Evolutionary conservation across 176 grass and related monocot species (phyloP).

Genomic region (Carex pumila): DNA sequence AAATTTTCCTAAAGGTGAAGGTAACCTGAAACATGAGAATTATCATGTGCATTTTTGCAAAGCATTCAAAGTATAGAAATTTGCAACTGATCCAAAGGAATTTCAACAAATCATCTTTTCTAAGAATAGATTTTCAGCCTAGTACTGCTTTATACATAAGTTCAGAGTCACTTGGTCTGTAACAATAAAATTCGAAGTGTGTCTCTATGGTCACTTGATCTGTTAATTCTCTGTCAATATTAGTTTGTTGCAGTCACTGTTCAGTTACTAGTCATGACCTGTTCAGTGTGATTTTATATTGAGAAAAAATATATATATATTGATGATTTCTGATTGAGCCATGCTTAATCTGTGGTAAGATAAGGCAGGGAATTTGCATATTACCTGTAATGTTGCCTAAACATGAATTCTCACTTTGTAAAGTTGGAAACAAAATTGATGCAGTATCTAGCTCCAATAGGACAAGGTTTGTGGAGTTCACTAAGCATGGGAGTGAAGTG

Average conservation of each 20-base stretch:
- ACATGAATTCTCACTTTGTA: background rate
- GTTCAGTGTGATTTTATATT: background rate
- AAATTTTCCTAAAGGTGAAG: too few species aligned
- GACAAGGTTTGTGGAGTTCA: background rate
- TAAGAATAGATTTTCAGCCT: too few species aligned
- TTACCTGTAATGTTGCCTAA: background rate
- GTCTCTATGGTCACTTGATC: background rate
- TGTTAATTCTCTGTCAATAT: background rate
- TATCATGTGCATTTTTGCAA: too few species aligned
- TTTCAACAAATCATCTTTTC: too few species aligned
- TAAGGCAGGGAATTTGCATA: background rate
- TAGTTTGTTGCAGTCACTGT: background rate
- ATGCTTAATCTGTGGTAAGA: background rate
- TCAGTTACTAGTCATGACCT: background rate
- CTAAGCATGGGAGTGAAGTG: background rate
- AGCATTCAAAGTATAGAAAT: too few species aligned
- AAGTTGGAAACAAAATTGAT: background rate
- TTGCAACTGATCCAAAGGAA: too few species aligned
- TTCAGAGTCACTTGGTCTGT: too few species aligned
- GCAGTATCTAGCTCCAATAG: background rate
- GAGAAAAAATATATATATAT: too few species aligned
- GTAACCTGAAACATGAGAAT: too few species aligned
- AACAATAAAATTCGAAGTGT: background rate
- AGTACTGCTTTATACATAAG: too few species aligned
- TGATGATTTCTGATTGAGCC: background rate